These are phyloP conservation scores for Xerocomellus chrysenteron DNA, from an alignment of 768 basidiomycete species.

Conservation along the genomic window DNA sequence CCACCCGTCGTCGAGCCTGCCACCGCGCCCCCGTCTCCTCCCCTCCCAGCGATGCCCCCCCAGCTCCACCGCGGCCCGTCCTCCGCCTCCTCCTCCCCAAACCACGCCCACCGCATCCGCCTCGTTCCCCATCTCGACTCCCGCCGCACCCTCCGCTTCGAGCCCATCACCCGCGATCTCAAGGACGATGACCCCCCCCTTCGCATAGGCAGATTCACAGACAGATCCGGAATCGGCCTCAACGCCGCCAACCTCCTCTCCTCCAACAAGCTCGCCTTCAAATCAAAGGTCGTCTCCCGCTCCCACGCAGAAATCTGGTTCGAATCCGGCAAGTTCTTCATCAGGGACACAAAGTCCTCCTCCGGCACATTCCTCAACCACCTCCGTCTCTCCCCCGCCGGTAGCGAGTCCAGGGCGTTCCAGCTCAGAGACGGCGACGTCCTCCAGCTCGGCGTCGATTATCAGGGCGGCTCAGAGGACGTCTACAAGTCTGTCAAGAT, in stretches of 20 bases:
- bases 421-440: slow-evolving; percentile 91
- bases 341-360: slow-evolving; percentile 86
- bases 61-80: slow-evolving; percentile 21
- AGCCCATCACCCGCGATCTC: slow-evolving; percentile 87
- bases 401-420: slow-evolving; percentile 73
- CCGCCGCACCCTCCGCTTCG: slow-evolving; percentile 85
- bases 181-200: slow-evolving; percentile 65
- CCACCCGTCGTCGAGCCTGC: not conserved
- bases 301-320: slow-evolving; percentile 95
- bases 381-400: slow-evolving; percentile 81
- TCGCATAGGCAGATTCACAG: slow-evolving; percentile 93
- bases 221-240: slow-evolving; percentile 67
- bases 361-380: slow-evolving; percentile 97
- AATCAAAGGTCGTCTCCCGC: slow-evolving; percentile 91
- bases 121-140: slow-evolving; percentile 95
- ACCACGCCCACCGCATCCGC: slow-evolving; percentile 69
- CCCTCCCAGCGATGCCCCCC: slow-evolving; percentile 19
- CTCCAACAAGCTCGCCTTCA: slow-evolving; percentile 89
- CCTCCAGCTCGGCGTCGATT: slow-evolving; percentile 93
- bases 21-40: slow-evolving; percentile 15
- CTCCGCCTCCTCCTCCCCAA: slow-evolving; percentile 16
- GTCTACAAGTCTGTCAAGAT: slow-evolving; percentile 98
- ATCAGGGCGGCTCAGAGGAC: slow-evolving; percentile 95
- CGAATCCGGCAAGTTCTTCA: slow-evolving; percentile 70
- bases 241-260: slow-evolving; percentile 66